Evolutionary conservation across 768 basidiomycete genomes (phyloP).

Genomic region (Termitomyces sp.): DNA sequence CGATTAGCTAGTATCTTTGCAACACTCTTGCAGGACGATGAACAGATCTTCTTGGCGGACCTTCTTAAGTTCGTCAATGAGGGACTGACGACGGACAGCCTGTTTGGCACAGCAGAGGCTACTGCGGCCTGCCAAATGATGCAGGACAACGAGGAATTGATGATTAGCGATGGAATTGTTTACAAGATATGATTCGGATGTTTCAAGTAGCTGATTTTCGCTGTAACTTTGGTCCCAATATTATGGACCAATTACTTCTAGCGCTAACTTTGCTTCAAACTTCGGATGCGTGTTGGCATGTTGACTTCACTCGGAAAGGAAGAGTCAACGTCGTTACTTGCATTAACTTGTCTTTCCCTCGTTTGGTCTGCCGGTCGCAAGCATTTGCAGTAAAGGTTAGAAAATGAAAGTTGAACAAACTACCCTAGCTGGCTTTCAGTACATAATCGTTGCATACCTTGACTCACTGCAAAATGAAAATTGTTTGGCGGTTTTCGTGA

Average conservation of each 20-base stretch:
- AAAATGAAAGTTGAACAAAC: not conserved
- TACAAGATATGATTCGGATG: constrained; percentile 62
- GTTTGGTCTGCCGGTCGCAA: too few relatives aligned
- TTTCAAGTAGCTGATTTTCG: not conserved
- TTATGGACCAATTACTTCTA: not conserved
- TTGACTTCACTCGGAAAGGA: not conserved
- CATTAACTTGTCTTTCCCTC: too few relatives aligned
- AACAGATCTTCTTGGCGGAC: constrained; percentile 65
- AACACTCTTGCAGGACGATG: constrained; percentile 64
- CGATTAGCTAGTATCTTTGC: constrained; percentile 70
- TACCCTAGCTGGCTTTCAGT: not conserved
- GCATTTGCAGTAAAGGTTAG: too few relatives aligned
- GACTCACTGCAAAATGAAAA: not conserved
- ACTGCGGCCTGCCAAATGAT: constrained; percentile 66
- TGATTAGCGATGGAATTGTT: constrained; percentile 82
- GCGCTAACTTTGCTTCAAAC: not conserved
- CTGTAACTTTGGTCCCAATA: not conserved
- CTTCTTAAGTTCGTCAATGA: constrained; percentile 74
- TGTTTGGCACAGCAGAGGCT: constrained; percentile 84
- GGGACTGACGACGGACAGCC: constrained; percentile 55
- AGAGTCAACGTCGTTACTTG: not conserved
- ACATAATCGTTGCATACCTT: not conserved
- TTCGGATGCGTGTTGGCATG: not conserved
- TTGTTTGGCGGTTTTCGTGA: not conserved
- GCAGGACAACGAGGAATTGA: constrained; percentile 76